Evolutionary conservation across 345 rosid species (phyloP).

Genomic region (Corymbia maculata): DNA sequence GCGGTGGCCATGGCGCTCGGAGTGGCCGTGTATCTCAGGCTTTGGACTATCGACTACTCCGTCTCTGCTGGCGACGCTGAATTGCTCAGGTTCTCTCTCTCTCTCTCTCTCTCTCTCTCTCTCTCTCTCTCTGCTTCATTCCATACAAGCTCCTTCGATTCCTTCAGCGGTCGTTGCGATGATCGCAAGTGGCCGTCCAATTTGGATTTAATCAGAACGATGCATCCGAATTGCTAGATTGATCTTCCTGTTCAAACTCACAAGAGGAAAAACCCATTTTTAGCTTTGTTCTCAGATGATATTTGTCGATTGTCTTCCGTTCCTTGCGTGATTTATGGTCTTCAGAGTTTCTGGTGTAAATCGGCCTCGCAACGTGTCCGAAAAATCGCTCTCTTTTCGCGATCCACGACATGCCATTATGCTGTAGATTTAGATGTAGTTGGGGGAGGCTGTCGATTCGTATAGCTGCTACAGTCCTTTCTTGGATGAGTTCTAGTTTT

Average conservation of each 20-base stretch:
- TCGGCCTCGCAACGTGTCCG: not conserved
- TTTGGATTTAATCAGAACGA: not conserved
- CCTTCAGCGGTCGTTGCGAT: not conserved
- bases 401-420: not conserved
- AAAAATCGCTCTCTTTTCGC: not conserved
- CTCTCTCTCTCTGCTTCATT: not conserved
- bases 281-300: not conserved
- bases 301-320: not conserved
- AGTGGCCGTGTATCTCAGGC: constrained; percentile 53
- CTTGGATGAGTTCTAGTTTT: not conserved
- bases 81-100: constrained; percentile 39
- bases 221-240: not conserved
- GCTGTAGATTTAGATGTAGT: not conserved
- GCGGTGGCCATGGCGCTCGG: constrained; percentile 49
- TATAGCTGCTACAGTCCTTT: not conserved
- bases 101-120: not conserved
- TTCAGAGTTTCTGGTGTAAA: not conserved
- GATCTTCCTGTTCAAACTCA: not conserved
- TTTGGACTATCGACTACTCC: constrained; percentile 71
- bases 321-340: not conserved
- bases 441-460: not conserved
- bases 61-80: constrained; percentile 58
- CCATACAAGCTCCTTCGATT: not conserved
- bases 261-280: not conserved
- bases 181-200: not conserved